Evolutionary conservation across 345 rosid genomes (phyloP), one percentile per base, ranked within the genome.

Genomic region (Eucalyptus marginata): DNA sequence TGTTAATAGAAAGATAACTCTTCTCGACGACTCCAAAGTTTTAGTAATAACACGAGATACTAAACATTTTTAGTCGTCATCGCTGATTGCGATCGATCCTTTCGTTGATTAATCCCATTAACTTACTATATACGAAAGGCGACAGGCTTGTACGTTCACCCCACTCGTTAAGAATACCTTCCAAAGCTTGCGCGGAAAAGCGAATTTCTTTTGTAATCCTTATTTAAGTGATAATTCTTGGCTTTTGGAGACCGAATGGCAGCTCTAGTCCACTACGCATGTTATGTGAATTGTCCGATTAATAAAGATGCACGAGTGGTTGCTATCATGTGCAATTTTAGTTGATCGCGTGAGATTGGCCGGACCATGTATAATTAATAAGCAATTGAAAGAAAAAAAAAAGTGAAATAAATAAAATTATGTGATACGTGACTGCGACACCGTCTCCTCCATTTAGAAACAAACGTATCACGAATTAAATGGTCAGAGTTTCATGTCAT

Each of bases 71-170:
- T 3, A 33, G 81, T 33, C 44, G 2, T 10, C 44, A 10, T 71
- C 25, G 44, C 0, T 2, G 29, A 33, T 71, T 22, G 81, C 13
- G 25, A 71, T 71, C 44, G 13, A 8, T 68, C 80, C 5, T 68
- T 15, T 8, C 7, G 2, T 5, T 1, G 22, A 68, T 16, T 3
- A 10, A 33, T 17, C 6, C 7, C 6, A 3, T 10, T 68, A 17
- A 33, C 3, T 17, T 1, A 5, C 44, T 4, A 66, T 33, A 16
- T 16, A 8, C 40, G 17, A 66, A 66, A 66, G 22, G 24, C 40
- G 40, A 31, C 2, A 18, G 43, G 79, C 44, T 33, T 10, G 4
- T 68, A 68, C 4, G 80, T 8, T 33, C 58, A 7, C 6, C 25
- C 80, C 80, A 20, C 44, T 16, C 1, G 25, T 33, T 71, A 18